Evolutionary conservation across 2,329 filamentous ascomycete genomes (phyloP).

Genomic region (Beauveria bassiana): DNA sequence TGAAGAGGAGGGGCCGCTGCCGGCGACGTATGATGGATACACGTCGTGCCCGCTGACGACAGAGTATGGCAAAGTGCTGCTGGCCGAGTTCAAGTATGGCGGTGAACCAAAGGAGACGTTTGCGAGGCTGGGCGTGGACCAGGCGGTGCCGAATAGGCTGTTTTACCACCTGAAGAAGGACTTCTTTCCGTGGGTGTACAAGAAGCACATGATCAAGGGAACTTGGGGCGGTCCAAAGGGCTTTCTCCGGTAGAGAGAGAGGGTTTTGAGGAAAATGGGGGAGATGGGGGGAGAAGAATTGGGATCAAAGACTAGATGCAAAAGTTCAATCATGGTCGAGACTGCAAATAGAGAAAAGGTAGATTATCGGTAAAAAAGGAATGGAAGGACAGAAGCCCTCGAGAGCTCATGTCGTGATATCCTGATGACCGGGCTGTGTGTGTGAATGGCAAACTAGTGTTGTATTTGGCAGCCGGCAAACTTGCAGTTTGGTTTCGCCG

Average conservation of each 20-base stretch:
- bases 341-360: no score
- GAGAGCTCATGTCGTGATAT: no score
- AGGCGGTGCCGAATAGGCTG: conserved; percentile 43
- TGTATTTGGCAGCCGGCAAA: no score
- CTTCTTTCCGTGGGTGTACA: conserved; percentile 62
- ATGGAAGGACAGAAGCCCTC: no score
- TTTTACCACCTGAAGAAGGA: conserved; percentile 60
- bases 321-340: no score
- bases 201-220: conserved; percentile 51
- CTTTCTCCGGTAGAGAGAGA: conserved; percentile 17
- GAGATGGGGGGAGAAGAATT: no score
- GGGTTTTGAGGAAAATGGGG: no score
- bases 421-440: no score
- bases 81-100: conserved; percentile 60
- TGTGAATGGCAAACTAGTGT: no score
- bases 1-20: conserved; percentile 21
- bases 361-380: no score
- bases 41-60: conserved; percentile 47
- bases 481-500: no score
- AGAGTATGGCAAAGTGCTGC: conserved; percentile 54
- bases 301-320: no score
- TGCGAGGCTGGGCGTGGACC: conserved; percentile 47
- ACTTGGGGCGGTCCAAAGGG: conserved; percentile 55
- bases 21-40: conserved; percentile 45
- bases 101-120: conserved; percentile 58